Base-by-base conservation (phyloP, 148 eudicot genomes). In the Chenopodium suecicum region DNA sequence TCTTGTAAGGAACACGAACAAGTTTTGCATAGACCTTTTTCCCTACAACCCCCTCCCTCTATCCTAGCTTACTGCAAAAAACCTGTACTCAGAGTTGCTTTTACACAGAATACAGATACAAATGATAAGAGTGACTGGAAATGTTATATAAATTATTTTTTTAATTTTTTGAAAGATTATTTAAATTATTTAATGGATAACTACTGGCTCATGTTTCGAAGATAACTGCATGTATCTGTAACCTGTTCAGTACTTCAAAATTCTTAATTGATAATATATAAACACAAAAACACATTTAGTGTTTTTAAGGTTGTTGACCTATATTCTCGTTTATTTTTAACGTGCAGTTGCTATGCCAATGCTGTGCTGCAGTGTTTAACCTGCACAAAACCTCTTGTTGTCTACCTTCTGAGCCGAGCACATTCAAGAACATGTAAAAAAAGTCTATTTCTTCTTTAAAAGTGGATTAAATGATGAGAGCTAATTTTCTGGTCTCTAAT, bases 321-420 rank as follows among this genome's bases (percentile, higher is more conserved):
- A 41, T 77, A 44, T 2, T 85, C 70, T 78, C 48, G 48, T 83
- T 41, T 64, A 52, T 74, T 83, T 83, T 78, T 73, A 72, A 82
- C 75, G 77, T 89, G 94, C 98, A 95, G 98, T 79, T 95, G 98
- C 84, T 95, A 95, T 84, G 97, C 97, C 72, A 95, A 95, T 92
- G 98, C 98, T 73, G 98, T 93, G 60, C 83, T 95, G 91, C 98
- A 95, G 89, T 95, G 98, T 80, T 82, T 95, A 88, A 88, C 90
- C 50, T 95, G 87, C 91, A 95, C 98, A 84, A 95, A 92, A 89
- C 98, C 98, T 85, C 89, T 95, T 82, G 86, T 88, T 63, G 83
- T 85, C 76, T 95, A 90, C 86, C 88, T 93, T 82, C 93, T 93
- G 73, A 89, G 87, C 80, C 84, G 88, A 90, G 88, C 91, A 66